Evolutionary conservation across 1,284 basidiomycete genomes (phyloP).

Genomic region (Acaromyces ingoldii): DNA sequence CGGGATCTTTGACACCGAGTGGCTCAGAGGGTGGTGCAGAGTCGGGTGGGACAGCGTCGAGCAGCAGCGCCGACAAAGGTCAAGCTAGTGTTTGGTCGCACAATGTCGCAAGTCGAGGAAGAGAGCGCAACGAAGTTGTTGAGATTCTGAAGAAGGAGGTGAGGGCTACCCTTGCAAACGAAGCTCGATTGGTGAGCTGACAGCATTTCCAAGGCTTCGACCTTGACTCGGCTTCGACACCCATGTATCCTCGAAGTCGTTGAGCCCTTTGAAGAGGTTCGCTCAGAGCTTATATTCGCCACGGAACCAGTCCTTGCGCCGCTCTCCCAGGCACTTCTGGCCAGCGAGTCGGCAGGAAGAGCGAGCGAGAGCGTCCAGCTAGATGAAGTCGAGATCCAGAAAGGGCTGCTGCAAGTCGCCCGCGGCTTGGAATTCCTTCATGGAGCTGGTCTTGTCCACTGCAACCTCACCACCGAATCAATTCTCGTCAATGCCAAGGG

Average conservation of each 20-base stretch:
- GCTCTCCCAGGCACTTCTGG: slow-evolving; percentile 12
- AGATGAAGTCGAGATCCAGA: slow-evolving; percentile 71
- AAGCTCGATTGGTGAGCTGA: neutral
- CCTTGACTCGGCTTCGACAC: slow-evolving; percentile 79
- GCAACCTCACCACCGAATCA: slow-evolving; percentile 71
- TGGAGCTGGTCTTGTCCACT: slow-evolving; percentile 81
- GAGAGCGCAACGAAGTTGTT: slow-evolving; percentile 19
- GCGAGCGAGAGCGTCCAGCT: slow-evolving; percentile 24
- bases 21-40: neutral
- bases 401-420: slow-evolving; percentile 87
- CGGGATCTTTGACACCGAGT: neutral
- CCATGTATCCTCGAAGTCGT: slow-evolving; percentile 97
- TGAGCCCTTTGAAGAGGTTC: slow-evolving; percentile 91
- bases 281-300: slow-evolving; percentile 78
- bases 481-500: slow-evolving; percentile 61
- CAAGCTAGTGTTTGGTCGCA: slow-evolving; percentile 34
- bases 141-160: slow-evolving; percentile 48
- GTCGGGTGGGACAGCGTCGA: neutral
- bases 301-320: slow-evolving; percentile 63
- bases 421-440: slow-evolving; percentile 91
- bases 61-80: slow-evolving; percentile 1
- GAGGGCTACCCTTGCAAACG: neutral
- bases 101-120: slow-evolving; percentile 22
- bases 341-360: slow-evolving; percentile 12
- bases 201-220: slow-evolving; percentile 63